A percentile compares a stretch with the other conserved stretches of the same genome.
Conservation (phyloP, 2,329 filamentous ascomycete genomes). For the Fusarium pininemorale region DNA sequence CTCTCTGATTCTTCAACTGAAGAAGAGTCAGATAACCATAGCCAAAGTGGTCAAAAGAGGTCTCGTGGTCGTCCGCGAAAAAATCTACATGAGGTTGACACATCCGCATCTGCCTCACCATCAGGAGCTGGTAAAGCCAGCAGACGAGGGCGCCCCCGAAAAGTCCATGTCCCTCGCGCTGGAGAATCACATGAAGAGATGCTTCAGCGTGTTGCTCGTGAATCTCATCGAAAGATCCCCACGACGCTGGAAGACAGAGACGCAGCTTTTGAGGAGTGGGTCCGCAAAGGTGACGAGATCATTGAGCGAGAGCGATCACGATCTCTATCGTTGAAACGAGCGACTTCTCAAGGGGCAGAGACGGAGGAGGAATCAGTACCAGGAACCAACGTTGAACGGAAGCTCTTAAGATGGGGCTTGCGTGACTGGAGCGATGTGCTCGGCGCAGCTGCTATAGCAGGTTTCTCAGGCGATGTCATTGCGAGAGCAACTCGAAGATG, state of each 20-base stretch:
- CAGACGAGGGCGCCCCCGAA: constrained; percentile 53
- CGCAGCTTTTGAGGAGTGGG: constrained; percentile 48
- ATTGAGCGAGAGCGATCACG: constrained; percentile 25
- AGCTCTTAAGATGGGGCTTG: constrained; percentile 52
- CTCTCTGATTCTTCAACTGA: constrained; percentile 53
- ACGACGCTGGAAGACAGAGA: constrained; percentile 39
- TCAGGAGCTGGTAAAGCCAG: constrained; percentile 5
- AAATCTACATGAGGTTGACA: background rate
- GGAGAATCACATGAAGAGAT: constrained; percentile 60
- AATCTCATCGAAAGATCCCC: constrained; percentile 48
- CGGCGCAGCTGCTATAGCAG: constrained; percentile 78
- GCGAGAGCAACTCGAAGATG: constrained; percentile 78
- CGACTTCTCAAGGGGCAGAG: constrained; percentile 23
- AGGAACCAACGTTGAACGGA: constrained; percentile 38
- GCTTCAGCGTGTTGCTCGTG: constrained; percentile 57
- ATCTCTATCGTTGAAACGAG: constrained; percentile 24
- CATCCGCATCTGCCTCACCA: constrained; percentile 21
- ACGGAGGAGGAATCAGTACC: constrained; percentile 22
- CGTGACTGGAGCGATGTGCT: constrained; percentile 89
- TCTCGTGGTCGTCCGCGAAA: constrained; percentile 44
- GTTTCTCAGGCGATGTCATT: constrained; percentile 72
- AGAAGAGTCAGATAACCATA: constrained; percentile 47
- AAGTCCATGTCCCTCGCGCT: constrained; percentile 49
- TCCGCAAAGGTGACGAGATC: constrained; percentile 45
- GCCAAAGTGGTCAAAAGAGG: constrained; percentile 37